Evolutionary conservation across 179 eudicot genomes (phyloP).

Genomic region (Nepenthes alata): DNA sequence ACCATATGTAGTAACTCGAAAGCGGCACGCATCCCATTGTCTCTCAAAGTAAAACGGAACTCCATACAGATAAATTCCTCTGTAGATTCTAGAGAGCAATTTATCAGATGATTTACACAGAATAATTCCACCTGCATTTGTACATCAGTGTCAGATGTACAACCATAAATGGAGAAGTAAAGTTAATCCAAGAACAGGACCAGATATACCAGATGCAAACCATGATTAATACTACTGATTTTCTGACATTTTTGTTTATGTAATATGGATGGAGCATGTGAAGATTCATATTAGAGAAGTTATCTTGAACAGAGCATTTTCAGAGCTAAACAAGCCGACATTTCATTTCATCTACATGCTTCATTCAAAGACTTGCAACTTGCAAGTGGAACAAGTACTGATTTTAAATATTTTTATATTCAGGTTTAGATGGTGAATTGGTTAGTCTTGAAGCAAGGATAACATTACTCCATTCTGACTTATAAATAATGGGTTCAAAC

Average conservation of each 20-base stretch:
- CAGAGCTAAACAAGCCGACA: too few relatives aligned
- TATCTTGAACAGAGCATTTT: neutral
- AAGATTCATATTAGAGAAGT: neutral
- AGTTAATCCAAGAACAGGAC: neutral
- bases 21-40: conserved; percentile 98
- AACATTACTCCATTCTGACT: too few relatives aligned
- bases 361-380: neutral
- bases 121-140: conserved; percentile 82
- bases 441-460: too few relatives aligned
- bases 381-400: neutral
- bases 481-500: too few relatives aligned
- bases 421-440: too few relatives aligned
- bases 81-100: conserved; percentile 96
- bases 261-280: neutral
- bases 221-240: neutral
- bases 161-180: neutral
- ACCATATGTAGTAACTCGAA: conserved; percentile 99
- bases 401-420: neutral
- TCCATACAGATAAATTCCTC: conserved; percentile 99
- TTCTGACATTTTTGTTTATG: neutral
- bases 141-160: conserved; percentile 1
- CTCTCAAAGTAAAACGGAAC: conserved; percentile 95
- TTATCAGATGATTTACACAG: conserved; percentile 95
- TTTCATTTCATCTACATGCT: neutral
- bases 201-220: neutral